phyloP scores from a whole-genome alignment of 139 green algal species.

The Auxenochlorella pyrenoidosa region DNA sequence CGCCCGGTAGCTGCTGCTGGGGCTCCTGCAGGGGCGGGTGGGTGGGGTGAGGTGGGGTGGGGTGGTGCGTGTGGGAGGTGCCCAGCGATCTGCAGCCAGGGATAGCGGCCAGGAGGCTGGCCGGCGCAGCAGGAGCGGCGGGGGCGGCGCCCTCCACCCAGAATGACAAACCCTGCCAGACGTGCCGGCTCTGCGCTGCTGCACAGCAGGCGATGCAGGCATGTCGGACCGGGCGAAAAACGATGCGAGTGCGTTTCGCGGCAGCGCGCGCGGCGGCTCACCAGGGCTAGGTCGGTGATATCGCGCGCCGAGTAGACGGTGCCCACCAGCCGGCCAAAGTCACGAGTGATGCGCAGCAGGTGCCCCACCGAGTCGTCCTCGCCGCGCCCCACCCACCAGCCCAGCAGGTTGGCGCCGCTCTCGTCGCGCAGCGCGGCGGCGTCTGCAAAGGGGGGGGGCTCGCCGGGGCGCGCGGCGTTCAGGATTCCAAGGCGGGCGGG shows the following conservation, averaged over 20 bases:
- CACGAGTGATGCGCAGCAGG: conserved; percentile 70
- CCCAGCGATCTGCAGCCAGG: too few species aligned
- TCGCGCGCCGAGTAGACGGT: conserved; percentile 64
- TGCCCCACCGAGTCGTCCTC: conserved; percentile 76
- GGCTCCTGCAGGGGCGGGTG: not conserved
- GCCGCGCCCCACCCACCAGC: conserved; percentile 82
- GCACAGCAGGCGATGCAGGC: too few species aligned
- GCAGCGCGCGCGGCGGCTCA: not conserved
- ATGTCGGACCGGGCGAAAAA: too few species aligned
- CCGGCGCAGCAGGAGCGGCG: too few species aligned
- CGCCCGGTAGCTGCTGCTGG: not conserved
- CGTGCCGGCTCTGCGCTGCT: too few species aligned
- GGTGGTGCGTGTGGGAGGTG: too few species aligned
- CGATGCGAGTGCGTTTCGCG: too few species aligned
- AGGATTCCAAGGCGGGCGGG: not conserved
- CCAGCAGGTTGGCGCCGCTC: conserved; percentile 59
- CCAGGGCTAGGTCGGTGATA: conserved; percentile 52
- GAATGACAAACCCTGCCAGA: too few species aligned
- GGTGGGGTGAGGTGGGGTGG: too few species aligned
- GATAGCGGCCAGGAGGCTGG: too few species aligned
- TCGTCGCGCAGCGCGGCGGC: conserved; percentile 77
- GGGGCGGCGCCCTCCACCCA: too few species aligned
- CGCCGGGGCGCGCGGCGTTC: conserved; percentile 46
- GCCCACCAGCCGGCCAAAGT: conserved; percentile 63
- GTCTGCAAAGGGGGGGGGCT: not conserved